A percentile compares a stretch with the other conserved stretches of the same genome.
Evolutionary conservation across 441 rosid species (phyloP).

Genomic region (Pelargonium citronellum): DNA sequence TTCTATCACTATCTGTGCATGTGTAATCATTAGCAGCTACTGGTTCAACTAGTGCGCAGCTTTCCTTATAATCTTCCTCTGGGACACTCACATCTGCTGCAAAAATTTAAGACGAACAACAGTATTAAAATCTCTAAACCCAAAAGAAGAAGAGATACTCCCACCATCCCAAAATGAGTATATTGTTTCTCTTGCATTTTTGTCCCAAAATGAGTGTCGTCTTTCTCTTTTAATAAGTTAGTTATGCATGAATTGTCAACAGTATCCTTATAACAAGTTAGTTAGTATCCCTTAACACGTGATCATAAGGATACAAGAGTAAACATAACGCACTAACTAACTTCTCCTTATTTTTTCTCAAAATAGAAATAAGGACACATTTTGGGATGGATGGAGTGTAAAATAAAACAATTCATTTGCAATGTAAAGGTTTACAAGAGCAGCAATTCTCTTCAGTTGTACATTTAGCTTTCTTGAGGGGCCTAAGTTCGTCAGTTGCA

Average conservation of each 20-base stretch:
- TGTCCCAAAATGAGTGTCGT: no score
- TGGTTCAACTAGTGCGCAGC: slow-evolving; percentile 23
- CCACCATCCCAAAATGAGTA: no score
- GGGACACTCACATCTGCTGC: slow-evolving; percentile 32
- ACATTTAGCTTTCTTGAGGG: slow-evolving; percentile 64
- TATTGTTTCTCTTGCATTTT: no score
- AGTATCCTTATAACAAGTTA: no score
- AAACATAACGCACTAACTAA: no score
- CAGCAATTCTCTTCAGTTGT: slow-evolving; percentile 31
- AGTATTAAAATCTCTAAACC: neutral
- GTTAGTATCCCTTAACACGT: no score
- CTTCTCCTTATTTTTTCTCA: no score
- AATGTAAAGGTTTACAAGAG: slow-evolving; percentile 17
- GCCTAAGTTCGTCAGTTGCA: slow-evolving; percentile 42
- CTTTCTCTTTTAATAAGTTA: no score
- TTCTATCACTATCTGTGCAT: slow-evolving; percentile 41
- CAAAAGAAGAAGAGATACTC: neutral
- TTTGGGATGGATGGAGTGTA: neutral
- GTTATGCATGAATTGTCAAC: no score
- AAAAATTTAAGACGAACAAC: neutral
- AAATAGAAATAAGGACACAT: no score
- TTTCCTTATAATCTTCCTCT: slow-evolving; percentile 28
- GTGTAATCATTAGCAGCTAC: slow-evolving; percentile 25
- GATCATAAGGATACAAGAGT: no score
- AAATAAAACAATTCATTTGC: slow-evolving; percentile 22